Evolutionary conservation across 306 rosid genomes (phyloP), one percentile per base, ranked within the genome.

Genomic region (Citrullus colocynthis): DNA sequence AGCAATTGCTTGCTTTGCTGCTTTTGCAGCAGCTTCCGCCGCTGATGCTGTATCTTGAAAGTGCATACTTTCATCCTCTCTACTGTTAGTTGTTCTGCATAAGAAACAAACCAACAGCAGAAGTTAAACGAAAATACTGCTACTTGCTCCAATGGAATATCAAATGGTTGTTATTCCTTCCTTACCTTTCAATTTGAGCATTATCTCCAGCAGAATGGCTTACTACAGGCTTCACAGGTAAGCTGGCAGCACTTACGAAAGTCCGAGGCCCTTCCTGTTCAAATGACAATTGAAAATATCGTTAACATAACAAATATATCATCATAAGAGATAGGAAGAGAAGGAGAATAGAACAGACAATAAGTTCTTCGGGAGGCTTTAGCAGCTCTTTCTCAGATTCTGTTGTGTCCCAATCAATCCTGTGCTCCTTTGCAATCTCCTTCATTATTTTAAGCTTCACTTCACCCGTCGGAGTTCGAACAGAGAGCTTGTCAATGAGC

Each of bases 401-500:
- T 61, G 89, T 55, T 52, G 93, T 87, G 72, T 95, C 97, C 99
- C 99, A 95, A 54, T 87, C 96, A 80, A 92, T 77, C 82, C 89
- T 90, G 86, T 87, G 78, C 78, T 95, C 99, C 85, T 90, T 95
- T 0, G 99, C 99, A 78, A 95, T 92, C 78, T 96, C 99, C 88
- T 96, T 92, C 90, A 96, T 56, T 76, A 89, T 83, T 76, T 92
- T 92, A 83, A 96, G 80, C 82, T 96, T 96, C 18, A 86, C 87
- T 85, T 89, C 90, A 73, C 92, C 90, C 1, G 80, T 36, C n/a
- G 92, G 92, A 39, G 93, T 89, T 89, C 96, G 91, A 54, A 96
- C 97, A 0, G 99, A 96, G 81, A 96, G 99, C 85, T 96, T 96
- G 85, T 96, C 99, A 20, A 96, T 93, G 75, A 96, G 88, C 99